A percentile compares a stretch with the other conserved stretches of the same genome.
These are phyloP conservation scores for Lenwebbia sp. DNA, from an alignment of 345 rosid genomes.

Conservation along the genomic window DNA sequence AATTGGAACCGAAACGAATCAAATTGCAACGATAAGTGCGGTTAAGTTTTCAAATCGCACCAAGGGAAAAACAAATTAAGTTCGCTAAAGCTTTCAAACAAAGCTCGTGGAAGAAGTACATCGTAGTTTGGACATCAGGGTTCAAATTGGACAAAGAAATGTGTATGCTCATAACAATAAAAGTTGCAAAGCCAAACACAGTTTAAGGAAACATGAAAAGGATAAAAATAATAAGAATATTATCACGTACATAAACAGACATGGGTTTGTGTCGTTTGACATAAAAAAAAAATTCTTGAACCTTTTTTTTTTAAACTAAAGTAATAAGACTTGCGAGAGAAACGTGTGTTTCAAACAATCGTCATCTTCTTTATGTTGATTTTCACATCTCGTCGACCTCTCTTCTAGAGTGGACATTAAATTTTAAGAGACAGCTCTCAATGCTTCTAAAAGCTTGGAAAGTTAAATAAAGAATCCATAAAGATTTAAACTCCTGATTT, in stretches of 20 bases:
- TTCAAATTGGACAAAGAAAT: too few species aligned
- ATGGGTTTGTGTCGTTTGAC: not conserved
- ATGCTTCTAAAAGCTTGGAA: too few species aligned
- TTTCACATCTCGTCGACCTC: not conserved
- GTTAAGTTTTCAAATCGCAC: not conserved
- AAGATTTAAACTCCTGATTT: too few species aligned
- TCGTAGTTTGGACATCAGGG: not conserved
- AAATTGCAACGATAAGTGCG: too few species aligned
- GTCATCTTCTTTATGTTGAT: not conserved
- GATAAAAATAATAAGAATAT: not conserved
- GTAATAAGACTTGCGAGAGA: not conserved
- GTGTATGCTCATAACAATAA: not conserved
- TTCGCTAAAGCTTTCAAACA: not conserved
- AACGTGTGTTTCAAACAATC: too few species aligned
- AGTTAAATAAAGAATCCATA: too few species aligned
- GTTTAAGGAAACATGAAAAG: not conserved
- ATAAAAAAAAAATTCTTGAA: not conserved
- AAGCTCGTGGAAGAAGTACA: accelerated
- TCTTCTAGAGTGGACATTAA: not conserved
- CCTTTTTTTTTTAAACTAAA: not conserved
- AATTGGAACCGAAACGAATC: too few species aligned
- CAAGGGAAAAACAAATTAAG: not conserved
- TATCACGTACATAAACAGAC: not conserved
- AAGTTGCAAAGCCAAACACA: not conserved
- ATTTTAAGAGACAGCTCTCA: too few species aligned